Percentiles rank a stretch among this genome's conserved stretches.
These are phyloP conservation scores for Aphanomyces astaci DNA, from an alignment of 352 stramenopile species.

Conservation along the genomic window DNA sequence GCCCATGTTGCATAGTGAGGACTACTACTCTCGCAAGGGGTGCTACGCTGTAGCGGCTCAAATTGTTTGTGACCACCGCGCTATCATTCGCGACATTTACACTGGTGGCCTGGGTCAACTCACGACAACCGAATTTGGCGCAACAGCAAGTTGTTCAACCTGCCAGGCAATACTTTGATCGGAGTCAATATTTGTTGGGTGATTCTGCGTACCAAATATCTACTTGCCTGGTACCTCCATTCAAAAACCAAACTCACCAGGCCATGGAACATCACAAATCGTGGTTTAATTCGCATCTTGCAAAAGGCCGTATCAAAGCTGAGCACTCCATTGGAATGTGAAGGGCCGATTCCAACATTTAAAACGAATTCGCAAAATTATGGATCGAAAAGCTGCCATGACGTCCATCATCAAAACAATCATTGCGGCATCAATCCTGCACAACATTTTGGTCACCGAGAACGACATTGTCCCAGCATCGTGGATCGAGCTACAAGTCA, in stretches of 20 bases:
- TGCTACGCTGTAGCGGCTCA: no score
- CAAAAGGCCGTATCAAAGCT: constrained; percentile 23
- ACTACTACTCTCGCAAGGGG: not conserved
- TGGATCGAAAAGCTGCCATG: constrained; percentile 16
- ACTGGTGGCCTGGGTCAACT: constrained; percentile 5
- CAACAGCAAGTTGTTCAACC: constrained; percentile 4
- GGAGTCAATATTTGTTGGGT: constrained; percentile 18
- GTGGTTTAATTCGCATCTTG: constrained; percentile 26
- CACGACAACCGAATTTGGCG: constrained; percentile 17
- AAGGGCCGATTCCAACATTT: constrained; percentile 30
- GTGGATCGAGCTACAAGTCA: not conserved
- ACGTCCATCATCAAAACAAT: constrained; percentile 21
- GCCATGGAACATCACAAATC: not conserved
- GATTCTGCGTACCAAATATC: constrained; percentile 18
- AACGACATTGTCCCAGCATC: constrained; percentile 17
- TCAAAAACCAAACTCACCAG: constrained; percentile 25
- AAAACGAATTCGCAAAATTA: constrained; percentile 22
- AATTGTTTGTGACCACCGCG: not conserved
- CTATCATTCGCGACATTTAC: not conserved
- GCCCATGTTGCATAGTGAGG: not conserved
- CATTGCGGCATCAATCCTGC: constrained; percentile 14
- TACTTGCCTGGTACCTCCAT: constrained; percentile 15
- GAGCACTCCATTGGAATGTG: constrained; percentile 27
- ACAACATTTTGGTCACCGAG: constrained; percentile 29
- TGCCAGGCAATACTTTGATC: constrained; percentile 13